Evolutionary conservation across 768 basidiomycete species (phyloP).

Genomic region (Termitomyces bulborhizus): DNA sequence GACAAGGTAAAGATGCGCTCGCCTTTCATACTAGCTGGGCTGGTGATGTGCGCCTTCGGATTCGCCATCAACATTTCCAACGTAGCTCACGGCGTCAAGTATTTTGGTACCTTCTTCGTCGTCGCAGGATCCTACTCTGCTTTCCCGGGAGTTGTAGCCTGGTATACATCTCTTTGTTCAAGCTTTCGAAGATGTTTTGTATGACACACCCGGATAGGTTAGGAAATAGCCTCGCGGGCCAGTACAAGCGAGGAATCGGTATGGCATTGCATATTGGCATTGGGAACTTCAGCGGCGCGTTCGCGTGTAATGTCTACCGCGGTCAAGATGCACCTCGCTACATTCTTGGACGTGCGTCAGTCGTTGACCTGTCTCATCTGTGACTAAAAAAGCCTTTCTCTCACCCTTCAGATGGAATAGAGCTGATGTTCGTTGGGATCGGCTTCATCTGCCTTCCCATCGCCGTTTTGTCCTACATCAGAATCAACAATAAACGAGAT

Average conservation of each 20-base stretch:
- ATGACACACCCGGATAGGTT: slow-evolving; percentile 32
- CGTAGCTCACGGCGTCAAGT: slow-evolving; percentile 49
- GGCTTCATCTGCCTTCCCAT: slow-evolving; percentile 49
- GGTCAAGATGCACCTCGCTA: slow-evolving; percentile 54
- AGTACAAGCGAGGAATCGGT: slow-evolving; percentile 64
- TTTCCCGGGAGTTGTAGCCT: slow-evolving; percentile 55
- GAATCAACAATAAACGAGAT: slow-evolving; percentile 53
- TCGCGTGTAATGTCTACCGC: slow-evolving; percentile 60
- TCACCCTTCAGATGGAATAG: slow-evolving; percentile 42
- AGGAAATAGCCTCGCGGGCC: slow-evolving; percentile 59
- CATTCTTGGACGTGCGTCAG: slow-evolving; percentile 53
- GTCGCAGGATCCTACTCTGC: slow-evolving; percentile 58
- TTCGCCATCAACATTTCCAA: slow-evolving; percentile 60
- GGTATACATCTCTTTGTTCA: slow-evolving; percentile 31
- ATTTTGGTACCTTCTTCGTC: slow-evolving; percentile 67
- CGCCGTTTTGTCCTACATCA: slow-evolving; percentile 41
- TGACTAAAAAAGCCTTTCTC: not conserved
- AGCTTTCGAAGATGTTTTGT: not conserved
- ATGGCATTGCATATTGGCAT: slow-evolving; percentile 67
- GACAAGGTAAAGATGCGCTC: slow-evolving; percentile 50
- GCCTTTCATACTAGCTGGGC: slow-evolving; percentile 51
- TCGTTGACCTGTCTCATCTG: not conserved
- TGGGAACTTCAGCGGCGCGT: slow-evolving; percentile 60
- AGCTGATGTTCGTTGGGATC: slow-evolving; percentile 65
- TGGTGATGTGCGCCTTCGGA: slow-evolving; percentile 46